Evolutionary conservation across 2,329 filamentous ascomycete genomes (phyloP), one percentile per base, ranked within the genome.

Genomic region (Cladorrhinum sp.): DNA sequence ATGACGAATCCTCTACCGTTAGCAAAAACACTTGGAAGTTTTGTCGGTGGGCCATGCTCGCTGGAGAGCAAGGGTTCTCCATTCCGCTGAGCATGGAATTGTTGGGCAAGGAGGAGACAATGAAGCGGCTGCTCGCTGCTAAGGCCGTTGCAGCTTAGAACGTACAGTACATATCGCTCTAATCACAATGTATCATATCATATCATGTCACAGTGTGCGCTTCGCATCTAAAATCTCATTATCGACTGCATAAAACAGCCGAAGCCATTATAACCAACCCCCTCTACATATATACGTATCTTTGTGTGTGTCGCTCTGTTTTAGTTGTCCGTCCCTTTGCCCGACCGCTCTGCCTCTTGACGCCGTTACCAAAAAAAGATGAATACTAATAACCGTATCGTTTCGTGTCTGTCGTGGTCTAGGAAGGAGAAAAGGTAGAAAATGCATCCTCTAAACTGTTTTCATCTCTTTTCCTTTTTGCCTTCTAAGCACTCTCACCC

Each of bases 1-100:
- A 46, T 16, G 36, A 30, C 4, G 26, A 49, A n/a, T 48, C 60
- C 2, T 7, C 3, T 20, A 46, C 42, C 3, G 18, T 46, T 53
- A 56, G 2, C 33, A 50, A 8, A 54, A 52, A 6, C 1, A 67
- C 69, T 12, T 73, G 67, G 60, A 69, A 65, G 21, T 63, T 69
- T 16, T 52, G 74, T 20, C 67, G 73, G 1, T 73, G 73, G 71
- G 72, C 67, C 6, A 62, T 75, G n/a, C 28, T 72, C 1, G 70
- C 64, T 4, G 59, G 65, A 14, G 62, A 64, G 21, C 50, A 67
- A 16, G 72, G 72, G 0, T 63, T 69, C 10, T 64, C 69, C 4
- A 58, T 74, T 1, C 57, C 59, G 2, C 57, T 55, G 10, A 53
- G 72, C 9, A 68, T 75, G 62, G 60, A 65, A 20, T 64, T 73